A percentile compares a stretch with the other conserved stretches of the same genome.
These are phyloP conservation scores for Mesembryanthemum crystallinum DNA, from an alignment of 148 eudicot species.

Conservation along the genomic window DNA sequence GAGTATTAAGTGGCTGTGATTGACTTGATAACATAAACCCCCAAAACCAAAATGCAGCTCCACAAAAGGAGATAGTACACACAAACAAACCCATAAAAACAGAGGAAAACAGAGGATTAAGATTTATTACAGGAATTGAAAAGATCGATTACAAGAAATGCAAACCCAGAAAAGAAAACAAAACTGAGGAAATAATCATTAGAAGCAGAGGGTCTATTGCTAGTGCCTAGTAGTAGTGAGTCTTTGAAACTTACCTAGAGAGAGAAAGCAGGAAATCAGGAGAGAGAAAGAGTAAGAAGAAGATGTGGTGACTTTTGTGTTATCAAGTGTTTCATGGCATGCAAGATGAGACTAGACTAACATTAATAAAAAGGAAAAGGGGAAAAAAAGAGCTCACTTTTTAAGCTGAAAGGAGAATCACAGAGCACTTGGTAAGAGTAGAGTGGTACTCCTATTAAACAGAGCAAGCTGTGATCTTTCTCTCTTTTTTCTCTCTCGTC, in stretches of 20 bases:
- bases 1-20: not conserved
- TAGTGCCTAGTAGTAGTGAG: not conserved
- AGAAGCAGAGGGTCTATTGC: slow-evolving; percentile 31
- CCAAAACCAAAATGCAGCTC: slow-evolving; percentile 10
- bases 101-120: slow-evolving; percentile 11
- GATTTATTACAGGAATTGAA: not conserved
- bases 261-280: slow-evolving; percentile 8
- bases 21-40: not conserved
- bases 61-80: not conserved
- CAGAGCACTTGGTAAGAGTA: not conserved
- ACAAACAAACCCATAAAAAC: slow-evolving; percentile 16
- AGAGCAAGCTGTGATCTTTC: not conserved
- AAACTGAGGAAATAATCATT: slow-evolving; percentile 23
- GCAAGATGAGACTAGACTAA: not conserved
- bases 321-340: not conserved
- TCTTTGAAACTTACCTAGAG: slow-evolving; percentile 26
- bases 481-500: not conserved
- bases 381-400: not conserved
- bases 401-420: not conserved
- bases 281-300: no score
- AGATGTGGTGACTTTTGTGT: not conserved
- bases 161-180: not conserved
- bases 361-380: not conserved
- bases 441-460: not conserved
- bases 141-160: not conserved